A percentile compares a stretch with the other conserved stretches of the same genome.
These are phyloP conservation scores for Pichia phayaonensis DNA, from an alignment of 805 yeast species.

Conservation along the genomic window DNA sequence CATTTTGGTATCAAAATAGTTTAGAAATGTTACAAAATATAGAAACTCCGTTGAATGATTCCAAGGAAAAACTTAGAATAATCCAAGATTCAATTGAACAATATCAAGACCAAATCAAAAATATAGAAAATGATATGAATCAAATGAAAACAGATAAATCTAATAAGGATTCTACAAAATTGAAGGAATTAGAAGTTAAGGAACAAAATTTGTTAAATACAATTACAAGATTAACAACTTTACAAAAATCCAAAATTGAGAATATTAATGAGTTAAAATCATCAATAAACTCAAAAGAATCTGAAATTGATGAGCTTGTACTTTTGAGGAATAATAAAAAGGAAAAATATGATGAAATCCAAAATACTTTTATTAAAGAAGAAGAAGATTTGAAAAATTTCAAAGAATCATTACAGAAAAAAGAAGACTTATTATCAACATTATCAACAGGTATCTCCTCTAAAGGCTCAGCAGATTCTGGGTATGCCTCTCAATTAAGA, in stretches of 20 bases:
- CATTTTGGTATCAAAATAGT: constrained; percentile 22
- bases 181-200: constrained; percentile 50
- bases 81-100: constrained; percentile 36
- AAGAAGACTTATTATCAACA: constrained; percentile 75
- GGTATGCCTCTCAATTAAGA: constrained; percentile 66
- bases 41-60: not conserved
- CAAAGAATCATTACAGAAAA: constrained; percentile 43
- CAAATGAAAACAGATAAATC: constrained; percentile 39
- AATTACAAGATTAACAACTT: constrained; percentile 59
- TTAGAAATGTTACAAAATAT: constrained; percentile 18
- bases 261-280: constrained; percentile 46
- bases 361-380: constrained; percentile 37
- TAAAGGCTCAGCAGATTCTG: constrained; percentile 67
- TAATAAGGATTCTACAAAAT: constrained; percentile 46
- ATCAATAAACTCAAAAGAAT: constrained; percentile 28
- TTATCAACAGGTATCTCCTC: constrained; percentile 87
- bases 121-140: constrained; percentile 48
- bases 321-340: constrained; percentile 15
- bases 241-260: constrained; percentile 50
- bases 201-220: constrained; percentile 55
- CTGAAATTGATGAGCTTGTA: constrained; percentile 28
- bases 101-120: constrained; percentile 37
- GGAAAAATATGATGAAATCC: constrained; percentile 22
- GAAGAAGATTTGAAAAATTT: constrained; percentile 37
- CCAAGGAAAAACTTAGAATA: constrained; percentile 14